Evolutionary conservation across 306 rosid genomes (phyloP).

Genomic region (Sesbania bispinosa): DNA sequence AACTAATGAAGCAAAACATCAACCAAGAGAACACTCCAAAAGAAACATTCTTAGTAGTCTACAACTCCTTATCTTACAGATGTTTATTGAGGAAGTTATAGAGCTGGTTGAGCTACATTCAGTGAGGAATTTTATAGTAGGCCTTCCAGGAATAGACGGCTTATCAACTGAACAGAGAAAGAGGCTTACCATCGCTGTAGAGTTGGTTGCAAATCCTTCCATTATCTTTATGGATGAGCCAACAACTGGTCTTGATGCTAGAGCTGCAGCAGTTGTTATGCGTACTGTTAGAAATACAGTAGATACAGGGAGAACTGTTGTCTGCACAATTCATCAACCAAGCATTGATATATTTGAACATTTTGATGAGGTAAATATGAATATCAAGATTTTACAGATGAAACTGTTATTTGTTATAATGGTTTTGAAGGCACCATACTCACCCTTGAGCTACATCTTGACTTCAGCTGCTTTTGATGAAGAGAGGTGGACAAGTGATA

Average conservation of each 20-base stretch:
- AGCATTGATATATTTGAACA: constrained; percentile 58
- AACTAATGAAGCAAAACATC: no score
- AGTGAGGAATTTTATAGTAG: constrained; percentile 44
- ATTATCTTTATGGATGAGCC: constrained; percentile 66
- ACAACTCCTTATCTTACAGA: no score
- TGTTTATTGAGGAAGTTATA: constrained; percentile 55
- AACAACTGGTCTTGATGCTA: constrained; percentile 60
- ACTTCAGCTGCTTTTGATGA: constrained; percentile 52
- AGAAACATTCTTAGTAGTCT: no score
- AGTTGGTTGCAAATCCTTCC: constrained; percentile 58
- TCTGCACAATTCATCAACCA: constrained; percentile 67
- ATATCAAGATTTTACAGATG: background rate
- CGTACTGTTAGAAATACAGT: constrained; percentile 53
- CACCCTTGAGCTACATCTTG: background rate
- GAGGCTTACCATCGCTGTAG: constrained; percentile 56
- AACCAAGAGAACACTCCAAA: no score
- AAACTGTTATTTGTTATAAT: constrained; percentile 11
- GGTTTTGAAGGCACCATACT: no score
- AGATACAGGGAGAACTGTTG: constrained; percentile 52
- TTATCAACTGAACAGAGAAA: constrained; percentile 54
- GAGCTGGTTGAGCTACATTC: constrained; percentile 45
- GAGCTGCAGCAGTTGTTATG: constrained; percentile 59
- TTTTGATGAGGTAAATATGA: constrained; percentile 54
- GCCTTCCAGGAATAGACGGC: constrained; percentile 53
- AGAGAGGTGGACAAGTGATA: constrained; percentile 52